phyloP scores from a whole-genome alignment of 2,329 filamentous ascomycete species.

The Alternaria panax region DNA sequence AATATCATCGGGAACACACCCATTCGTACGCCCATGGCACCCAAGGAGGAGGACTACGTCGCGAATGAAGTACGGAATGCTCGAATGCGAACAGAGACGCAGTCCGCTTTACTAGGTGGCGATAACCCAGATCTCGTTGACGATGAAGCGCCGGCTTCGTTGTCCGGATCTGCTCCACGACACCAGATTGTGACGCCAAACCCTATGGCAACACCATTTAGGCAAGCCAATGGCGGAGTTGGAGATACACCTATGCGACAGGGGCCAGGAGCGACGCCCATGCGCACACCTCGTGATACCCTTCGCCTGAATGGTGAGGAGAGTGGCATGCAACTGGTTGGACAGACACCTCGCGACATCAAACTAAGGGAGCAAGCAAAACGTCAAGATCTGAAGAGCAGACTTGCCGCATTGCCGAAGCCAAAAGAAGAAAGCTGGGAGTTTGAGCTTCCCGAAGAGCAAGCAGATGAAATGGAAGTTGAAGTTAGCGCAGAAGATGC shows the following conservation, averaged over 20 bases:
- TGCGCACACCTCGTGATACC: constrained; percentile 87
- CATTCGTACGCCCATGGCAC: constrained; percentile 89
- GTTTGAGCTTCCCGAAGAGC: constrained; percentile 86
- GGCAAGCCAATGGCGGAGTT: constrained; percentile 65
- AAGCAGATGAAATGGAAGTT: constrained; percentile 64
- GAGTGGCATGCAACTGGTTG: constrained; percentile 68
- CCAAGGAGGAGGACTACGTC: constrained; percentile 92
- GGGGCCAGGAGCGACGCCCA: constrained; percentile 78
- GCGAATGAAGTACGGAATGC: constrained; percentile 97
- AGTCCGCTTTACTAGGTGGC: constrained; percentile 90
- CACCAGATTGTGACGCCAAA: constrained; percentile 91
- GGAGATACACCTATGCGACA: constrained; percentile 69
- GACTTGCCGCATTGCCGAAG: constrained; percentile 84
- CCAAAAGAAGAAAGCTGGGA: constrained; percentile 96
- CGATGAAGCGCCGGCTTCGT: constrained; percentile 81
- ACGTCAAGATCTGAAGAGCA: constrained; percentile 72
- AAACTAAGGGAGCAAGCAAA: constrained; percentile 73
- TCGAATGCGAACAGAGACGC: constrained; percentile 86
- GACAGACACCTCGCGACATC: constrained; percentile 78
- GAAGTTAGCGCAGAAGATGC: constrained; percentile 70
- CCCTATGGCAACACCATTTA: constrained; percentile 88
- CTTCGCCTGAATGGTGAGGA: constrained; percentile 82
- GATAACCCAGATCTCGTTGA: constrained; percentile 92
- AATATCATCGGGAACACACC: constrained; percentile 81
- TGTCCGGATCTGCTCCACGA: constrained; percentile 82